Evolutionary conservation across 2,329 filamentous ascomycete genomes (phyloP), one percentile per base, ranked within the genome.

Genomic region (Tolypocladium tropicale): DNA sequence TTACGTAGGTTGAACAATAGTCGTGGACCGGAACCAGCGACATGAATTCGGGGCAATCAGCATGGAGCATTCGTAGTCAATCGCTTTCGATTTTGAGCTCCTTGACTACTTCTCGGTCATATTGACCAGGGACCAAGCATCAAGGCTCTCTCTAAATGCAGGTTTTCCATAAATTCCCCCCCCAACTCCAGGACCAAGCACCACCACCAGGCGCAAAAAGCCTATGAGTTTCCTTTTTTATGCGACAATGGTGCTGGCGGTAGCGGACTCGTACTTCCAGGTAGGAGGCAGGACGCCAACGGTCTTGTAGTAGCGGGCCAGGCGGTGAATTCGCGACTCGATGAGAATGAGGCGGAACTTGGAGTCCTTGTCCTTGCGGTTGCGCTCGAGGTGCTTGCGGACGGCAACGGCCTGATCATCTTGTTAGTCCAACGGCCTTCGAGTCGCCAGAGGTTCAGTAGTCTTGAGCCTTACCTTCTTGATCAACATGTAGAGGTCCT

Each of bases 341-440:
- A 99, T 95, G 70, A 99, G 89, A 93, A 99, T 99, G 66, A 99
- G 90, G 75, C 94, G 93, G 90, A 99, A 99, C 85, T 99, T 99
- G 84, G 88, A 90, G 85, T 99, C 94, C 84, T 91, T 95, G 85
- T 99, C 94, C 87, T 99, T 99, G 81, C 94, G 93, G 88, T 99
- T 99, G 80, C 90, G 90, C 86, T 96, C 91, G 68, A 99, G 90
- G 82, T 99, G 95, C 90, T 99, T 99, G 82, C 94, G 93, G 82
- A 99, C 94, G 74, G 92, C 88, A 70, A 96, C 92, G 70, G 92
- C 92, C 91, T 94, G 60, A 64, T 64, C 67, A 60, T 43, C 64
- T 70, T 72, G 51, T 58, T 50, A 59, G 46, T 25, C 12, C 10
- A 25, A 12, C 16, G 25, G 4, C 16, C 18, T 25, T 52, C 18